Base-by-base conservation (phyloP, 163 green algal species). In the Chlamydomonas reinhardtii region DNA sequence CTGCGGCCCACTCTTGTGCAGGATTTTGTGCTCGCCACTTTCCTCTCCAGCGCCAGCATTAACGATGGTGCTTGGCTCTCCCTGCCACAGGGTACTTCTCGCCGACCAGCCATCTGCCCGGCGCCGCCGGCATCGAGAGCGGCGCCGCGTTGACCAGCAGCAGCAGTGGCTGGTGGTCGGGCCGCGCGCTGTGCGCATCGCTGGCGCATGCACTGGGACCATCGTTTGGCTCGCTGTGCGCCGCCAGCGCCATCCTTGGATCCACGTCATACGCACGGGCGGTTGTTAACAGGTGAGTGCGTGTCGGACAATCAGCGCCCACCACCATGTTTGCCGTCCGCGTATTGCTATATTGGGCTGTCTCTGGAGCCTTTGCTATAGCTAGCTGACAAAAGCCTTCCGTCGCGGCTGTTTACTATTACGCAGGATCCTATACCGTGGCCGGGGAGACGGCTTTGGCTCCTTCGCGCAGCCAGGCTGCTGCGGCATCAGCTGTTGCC, bases 191-290 rank as follows among this genome's bases (percentile, higher is more conserved):
- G 79, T 31, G 54, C 31, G 79, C 68, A 22, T 89, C 82, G 15
- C 78, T 91, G 66, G 39, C 76, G 11, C 88, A 91, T 56, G 88
- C 88, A 35, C 77, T 91, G 64, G 88, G 88, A 2, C 88, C 88
- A 0, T 81, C 72, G 17, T 75, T 89, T 20, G 88, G 88, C 19
- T 88, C 83, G 32, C 83, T 91, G 54, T 91, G 88, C 74, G 68
- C 77, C 8, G 78, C 64, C 25, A 83, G 76, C 19, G 88, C 72
- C 11, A 59, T 91, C 34, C 78, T 91, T 8, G 85, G 82, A 4
- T 27, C 85, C 19, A 82, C 83, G 2, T 56, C 72, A 2, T 85
- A 70, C n/a, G 56, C 82, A n/a, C n/a, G 82, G 27, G 71, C 73
- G 64, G 48, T 83, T 56, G 31, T 84, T 22, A 76, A 84, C 77